These are phyloP conservation scores for Epichloe festucae DNA, from an alignment of 2,329 filamentous ascomycete species.

Conservation along the genomic window DNA sequence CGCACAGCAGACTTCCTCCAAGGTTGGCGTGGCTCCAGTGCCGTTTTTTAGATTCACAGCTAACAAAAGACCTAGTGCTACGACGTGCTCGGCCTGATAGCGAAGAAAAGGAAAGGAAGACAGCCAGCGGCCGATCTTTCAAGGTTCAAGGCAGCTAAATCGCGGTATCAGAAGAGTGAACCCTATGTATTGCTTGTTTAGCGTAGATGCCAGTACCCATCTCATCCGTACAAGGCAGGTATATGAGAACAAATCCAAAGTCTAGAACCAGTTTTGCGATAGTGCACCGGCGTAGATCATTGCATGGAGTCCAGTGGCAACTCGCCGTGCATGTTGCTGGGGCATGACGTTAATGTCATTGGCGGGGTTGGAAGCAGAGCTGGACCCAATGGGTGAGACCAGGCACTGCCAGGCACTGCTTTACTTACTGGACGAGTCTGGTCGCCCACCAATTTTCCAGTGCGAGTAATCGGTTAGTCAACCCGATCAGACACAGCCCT, in stretches of 20 bases:
- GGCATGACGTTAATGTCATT: too few species aligned
- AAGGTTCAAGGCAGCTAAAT: constrained; percentile 33
- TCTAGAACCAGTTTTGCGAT: not conserved
- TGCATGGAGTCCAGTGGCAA: too few species aligned
- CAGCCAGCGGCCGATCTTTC: constrained; percentile 91
- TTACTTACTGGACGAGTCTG: too few species aligned
- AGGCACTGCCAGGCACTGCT: too few species aligned
- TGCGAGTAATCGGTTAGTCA: not conserved
- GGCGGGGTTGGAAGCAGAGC: too few species aligned
- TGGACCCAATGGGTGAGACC: too few species aligned
- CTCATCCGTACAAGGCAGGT: not conserved
- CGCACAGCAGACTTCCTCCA: constrained; percentile 97
- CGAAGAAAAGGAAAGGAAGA: constrained; percentile 97
- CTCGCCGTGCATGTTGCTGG: too few species aligned
- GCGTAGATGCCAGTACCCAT: not conserved
- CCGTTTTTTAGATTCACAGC: constrained; percentile 11
- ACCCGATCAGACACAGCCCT: not conserved
- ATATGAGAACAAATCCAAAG: not conserved
- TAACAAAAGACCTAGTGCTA: constrained; percentile 49
- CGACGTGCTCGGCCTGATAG: constrained; percentile 89
- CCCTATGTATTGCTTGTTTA: not conserved
- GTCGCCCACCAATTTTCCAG: too few species aligned
- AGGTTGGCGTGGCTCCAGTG: constrained; percentile 42
- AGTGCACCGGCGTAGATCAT: too few species aligned
- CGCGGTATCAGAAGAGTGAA: not conserved